Base-by-base conservation (phyloP, 2,329 filamentous ascomycete genomes). In the Fusarium denticulatum region DNA sequence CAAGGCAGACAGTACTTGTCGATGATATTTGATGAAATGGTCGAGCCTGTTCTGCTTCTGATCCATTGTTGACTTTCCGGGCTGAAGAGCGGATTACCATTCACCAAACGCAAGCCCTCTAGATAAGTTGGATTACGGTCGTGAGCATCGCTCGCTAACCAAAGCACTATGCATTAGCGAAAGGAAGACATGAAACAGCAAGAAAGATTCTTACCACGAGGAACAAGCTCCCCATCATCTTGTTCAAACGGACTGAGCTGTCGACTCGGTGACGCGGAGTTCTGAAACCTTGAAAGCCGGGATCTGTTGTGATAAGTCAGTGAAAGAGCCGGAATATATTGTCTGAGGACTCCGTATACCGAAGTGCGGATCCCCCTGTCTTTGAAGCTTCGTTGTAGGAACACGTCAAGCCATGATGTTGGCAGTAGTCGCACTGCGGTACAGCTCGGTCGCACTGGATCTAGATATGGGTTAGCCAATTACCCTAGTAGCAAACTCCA, bases 361-460 rank as follows among this genome's bases (percentile, higher is more conserved):
- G 47, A 30, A 39, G 3, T 7, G 16, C 13, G n/a, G 46, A 9
- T 6, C 20, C 22, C 6, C 6, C 30, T 47, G 12, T 24, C 15
- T 26, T 60, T 6, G 10, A 26, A 2, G 46, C 64, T 13, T 53
- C 18, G 4, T 67, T 60, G 18, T 67, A 67, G 7, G 46, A 34
- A 16, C 64, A 67, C 8, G 18, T 32, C 15, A 67, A 13, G 1
- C 36, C 30, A 10, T 28, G 28, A 42, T 67, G 46, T 1, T 67
- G 40, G 10, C 64, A 67, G 10, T 67, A 67, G 7, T 67, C 53
- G 24, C 64, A 67, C n/a, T n/a, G 36, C 12, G 64, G 64, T 4
- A 53, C 3, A 10, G 28, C 62, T 2, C 53, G 26, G 5, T 67
- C 64, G 9, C 64, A 67, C 30, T 67, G 62, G 1, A 67, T 67